Percentiles rank a stretch among this genome's conserved stretches.
These are phyloP conservation scores for Populus nigra DNA, from an alignment of 345 rosid species.

Conservation along the genomic window DNA sequence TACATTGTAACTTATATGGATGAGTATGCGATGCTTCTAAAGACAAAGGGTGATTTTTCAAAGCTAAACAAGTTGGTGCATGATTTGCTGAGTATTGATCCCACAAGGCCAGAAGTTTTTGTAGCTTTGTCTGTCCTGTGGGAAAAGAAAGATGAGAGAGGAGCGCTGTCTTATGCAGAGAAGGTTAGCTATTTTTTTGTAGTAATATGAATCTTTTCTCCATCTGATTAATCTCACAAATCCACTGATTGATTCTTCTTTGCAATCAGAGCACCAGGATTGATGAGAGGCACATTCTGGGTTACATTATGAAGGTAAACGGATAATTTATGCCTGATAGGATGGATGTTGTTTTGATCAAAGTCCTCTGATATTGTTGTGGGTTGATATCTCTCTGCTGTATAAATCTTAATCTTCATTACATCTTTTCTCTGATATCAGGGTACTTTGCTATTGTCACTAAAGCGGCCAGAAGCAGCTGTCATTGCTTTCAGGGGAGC, in stretches of 20 bases:
- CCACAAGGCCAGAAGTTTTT: slow-evolving; percentile 82
- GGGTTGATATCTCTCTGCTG: background rate
- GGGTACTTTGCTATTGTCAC: slow-evolving; percentile 81
- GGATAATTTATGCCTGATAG: slow-evolving; percentile 13
- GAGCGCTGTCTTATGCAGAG: slow-evolving; percentile 83
- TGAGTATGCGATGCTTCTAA: slow-evolving; percentile 95
- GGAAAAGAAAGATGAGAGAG: slow-evolving; percentile 87
- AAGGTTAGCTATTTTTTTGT: slow-evolving; percentile 58
- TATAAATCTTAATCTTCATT: background rate
- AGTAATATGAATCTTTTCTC: slow-evolving; percentile 3
- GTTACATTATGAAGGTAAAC: slow-evolving; percentile 87
- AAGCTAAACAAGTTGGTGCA: slow-evolving; percentile 89
- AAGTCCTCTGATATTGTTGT: background rate
- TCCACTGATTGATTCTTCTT: slow-evolving; percentile 8
- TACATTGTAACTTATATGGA: slow-evolving; percentile 83
- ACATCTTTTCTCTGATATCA: slow-evolving; percentile 24
- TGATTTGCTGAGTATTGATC: slow-evolving; percentile 80
- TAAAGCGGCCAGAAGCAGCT: slow-evolving; percentile 87
- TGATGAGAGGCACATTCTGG: slow-evolving; percentile 90
- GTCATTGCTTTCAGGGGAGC: slow-evolving; percentile 87
- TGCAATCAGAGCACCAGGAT: slow-evolving; percentile 76
- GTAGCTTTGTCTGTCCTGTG: slow-evolving; percentile 83
- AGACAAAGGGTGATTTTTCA: slow-evolving; percentile 72
- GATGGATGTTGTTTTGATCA: slow-evolving; percentile 15
- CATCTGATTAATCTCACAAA: slow-evolving; percentile 20